phyloP scores from a whole-genome alignment of 176 grass and related monocot genomes.

The Panicum miliaceum region DNA sequence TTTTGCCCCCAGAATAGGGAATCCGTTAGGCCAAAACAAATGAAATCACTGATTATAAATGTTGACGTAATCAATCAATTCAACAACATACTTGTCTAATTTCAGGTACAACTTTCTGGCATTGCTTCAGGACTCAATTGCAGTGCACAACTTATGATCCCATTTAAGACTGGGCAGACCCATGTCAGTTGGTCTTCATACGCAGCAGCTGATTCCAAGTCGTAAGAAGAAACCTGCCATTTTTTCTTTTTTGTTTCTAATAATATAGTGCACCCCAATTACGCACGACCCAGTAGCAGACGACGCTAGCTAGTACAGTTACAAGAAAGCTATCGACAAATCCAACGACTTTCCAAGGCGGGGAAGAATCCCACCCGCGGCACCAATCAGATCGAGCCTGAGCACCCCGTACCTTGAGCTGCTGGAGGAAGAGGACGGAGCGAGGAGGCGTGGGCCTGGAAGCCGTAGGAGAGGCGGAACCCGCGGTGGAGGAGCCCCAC shows the following conservation, averaged over 20 bases:
- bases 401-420: conserved; percentile 78
- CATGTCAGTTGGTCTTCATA: not conserved
- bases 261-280: not conserved
- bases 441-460: conserved; percentile 72
- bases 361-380: too few relatives aligned
- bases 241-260: not conserved
- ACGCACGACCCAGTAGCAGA: not conserved
- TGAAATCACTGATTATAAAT: not conserved
- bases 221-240: not conserved
- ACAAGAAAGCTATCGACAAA: not conserved
- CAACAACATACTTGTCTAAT: conserved; percentile 5
- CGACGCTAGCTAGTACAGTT: not conserved
- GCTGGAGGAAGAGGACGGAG: conserved; percentile 85
- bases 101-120: not conserved
- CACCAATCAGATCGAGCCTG: not conserved
- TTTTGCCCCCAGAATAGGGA: not conserved
- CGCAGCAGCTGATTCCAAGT: conserved; percentile 13
- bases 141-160: not conserved
- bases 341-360: not conserved
- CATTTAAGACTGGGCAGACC: not conserved
- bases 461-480: conserved; percentile 69
- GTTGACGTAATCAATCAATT: not conserved
- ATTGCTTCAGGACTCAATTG: not conserved
- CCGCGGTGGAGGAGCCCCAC: conserved; percentile 78
- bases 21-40: not conserved